Percentiles rank a stretch among this genome's conserved stretches.
Conservation (phyloP, 257 asterid genomes). For the Capsicum rhomboideum region DNA sequence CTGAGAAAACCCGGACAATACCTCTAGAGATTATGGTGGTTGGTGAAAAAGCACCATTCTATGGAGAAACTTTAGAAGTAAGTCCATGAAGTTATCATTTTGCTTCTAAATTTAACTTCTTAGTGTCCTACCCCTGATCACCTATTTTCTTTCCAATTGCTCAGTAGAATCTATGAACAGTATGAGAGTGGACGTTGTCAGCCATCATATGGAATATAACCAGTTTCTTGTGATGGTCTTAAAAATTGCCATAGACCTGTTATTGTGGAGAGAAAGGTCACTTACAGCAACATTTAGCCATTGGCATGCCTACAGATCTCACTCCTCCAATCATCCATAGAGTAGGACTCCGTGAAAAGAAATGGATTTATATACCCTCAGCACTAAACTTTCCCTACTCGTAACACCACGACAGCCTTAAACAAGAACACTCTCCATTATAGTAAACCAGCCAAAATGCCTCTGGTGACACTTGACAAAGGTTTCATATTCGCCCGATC, state of each 20-base stretch:
- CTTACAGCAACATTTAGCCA: background rate
- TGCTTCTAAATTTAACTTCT: background rate
- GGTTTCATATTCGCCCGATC: background rate
- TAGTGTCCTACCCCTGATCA: background rate
- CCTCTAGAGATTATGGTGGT: constrained; percentile 86
- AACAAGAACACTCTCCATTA: background rate
- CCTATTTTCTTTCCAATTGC: background rate
- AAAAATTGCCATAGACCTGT: background rate
- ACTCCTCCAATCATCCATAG: background rate
- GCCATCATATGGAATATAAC: background rate
- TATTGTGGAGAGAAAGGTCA: background rate
- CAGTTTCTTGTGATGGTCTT: background rate
- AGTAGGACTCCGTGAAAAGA: background rate
- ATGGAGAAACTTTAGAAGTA: constrained; percentile 92
- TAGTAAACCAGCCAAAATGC: background rate
- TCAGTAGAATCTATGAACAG: background rate
- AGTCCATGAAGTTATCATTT: constrained; percentile 15
- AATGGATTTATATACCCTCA: background rate
- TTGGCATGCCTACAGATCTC: background rate
- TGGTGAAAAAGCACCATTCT: constrained; percentile 86
- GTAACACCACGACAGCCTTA: background rate
- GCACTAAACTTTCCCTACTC: background rate
- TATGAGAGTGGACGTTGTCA: background rate
- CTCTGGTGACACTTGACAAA: background rate
- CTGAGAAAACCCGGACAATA: constrained; percentile 74